A percentile compares a stretch with the other conserved stretches of the same genome.
phyloP scores from a whole-genome alignment of 2,329 filamentous ascomycete species.

The Aureobasidium sp. region DNA sequence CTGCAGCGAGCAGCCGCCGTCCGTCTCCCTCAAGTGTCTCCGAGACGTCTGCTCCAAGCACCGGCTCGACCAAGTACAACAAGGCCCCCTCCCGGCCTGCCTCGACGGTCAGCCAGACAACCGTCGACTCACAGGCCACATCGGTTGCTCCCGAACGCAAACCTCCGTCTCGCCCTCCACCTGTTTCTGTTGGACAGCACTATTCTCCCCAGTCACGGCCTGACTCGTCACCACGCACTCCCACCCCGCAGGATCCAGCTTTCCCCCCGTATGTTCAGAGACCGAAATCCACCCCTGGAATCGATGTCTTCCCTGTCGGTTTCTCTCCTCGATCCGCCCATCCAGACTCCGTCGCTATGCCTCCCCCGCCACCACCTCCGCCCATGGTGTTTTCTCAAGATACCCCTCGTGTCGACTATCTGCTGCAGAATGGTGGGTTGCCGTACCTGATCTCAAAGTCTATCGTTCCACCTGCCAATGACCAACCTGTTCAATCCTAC shows the following conservation, averaged over 20 bases:
- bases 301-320: conserved; percentile 27
- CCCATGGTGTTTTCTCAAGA: conserved; percentile 56
- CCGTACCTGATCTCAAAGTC: conserved; percentile 61
- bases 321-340: conserved; percentile 32
- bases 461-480: conserved; percentile 54
- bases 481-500: conserved; percentile 49
- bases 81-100: conserved; percentile 10
- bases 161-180: conserved; percentile 20
- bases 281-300: conserved; percentile 28
- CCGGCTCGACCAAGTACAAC: conserved; percentile 11
- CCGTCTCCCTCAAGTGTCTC: conserved; percentile 30
- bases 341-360: conserved; percentile 21
- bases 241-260: conserved; percentile 30
- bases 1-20: conserved; percentile 35
- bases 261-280: conserved; percentile 26
- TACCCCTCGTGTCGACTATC: conserved; percentile 79
- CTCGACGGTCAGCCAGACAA: conserved; percentile 32
- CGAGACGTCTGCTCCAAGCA: conserved; percentile 28
- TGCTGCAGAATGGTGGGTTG: conserved; percentile 81
- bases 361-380: conserved; percentile 63
- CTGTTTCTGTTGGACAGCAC: conserved; percentile 29
- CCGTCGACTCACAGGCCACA: conserved; percentile 38
- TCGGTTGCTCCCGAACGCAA: conserved; percentile 35
- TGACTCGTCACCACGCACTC: conserved; percentile 39
- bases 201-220: conserved; percentile 32